These are phyloP conservation scores for Leccinum fibrillosum DNA, from an alignment of 768 basidiomycete species.

Conservation along the genomic window DNA sequence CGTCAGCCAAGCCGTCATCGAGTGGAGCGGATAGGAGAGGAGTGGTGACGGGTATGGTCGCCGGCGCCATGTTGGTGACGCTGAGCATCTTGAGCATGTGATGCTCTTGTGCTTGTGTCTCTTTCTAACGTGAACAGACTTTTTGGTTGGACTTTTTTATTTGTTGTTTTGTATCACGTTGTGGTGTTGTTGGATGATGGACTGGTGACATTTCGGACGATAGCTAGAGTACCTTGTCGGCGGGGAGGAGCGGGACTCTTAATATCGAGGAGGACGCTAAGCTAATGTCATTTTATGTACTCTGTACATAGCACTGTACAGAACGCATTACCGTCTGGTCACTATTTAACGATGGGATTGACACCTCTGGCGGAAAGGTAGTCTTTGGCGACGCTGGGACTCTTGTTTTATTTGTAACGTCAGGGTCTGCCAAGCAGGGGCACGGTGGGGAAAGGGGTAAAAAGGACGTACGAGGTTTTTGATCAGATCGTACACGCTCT, in stretches of 20 bases:
- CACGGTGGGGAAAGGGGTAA: background rate
- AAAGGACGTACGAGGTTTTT: slow-evolving; percentile 60
- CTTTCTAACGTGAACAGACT: background rate
- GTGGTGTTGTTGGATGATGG: background rate
- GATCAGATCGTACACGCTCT: slow-evolving; percentile 81
- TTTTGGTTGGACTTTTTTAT: background rate
- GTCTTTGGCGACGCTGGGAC: slow-evolving; percentile 68
- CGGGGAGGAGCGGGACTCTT: background rate
- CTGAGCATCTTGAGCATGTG: slow-evolving; percentile 5
- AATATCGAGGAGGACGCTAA: background rate
- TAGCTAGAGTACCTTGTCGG: background rate
- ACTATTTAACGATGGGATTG: slow-evolving; percentile 38
- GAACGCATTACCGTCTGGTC: background rate
- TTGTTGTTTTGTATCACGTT: background rate
- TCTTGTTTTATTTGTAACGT: slow-evolving; percentile 32
- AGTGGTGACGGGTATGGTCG: background rate
- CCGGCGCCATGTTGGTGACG: background rate
- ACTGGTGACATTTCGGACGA: background rate
- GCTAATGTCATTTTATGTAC: background rate
- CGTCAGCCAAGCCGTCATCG: background rate
- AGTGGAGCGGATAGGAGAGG: background rate
- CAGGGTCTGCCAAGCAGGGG: background rate
- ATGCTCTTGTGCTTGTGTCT: background rate
- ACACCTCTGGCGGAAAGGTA: slow-evolving; percentile 61
- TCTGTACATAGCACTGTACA: background rate